These are phyloP conservation scores for Cercospora sp. DNA, from an alignment of 2,329 filamentous ascomycete species.

Conservation along the genomic window DNA sequence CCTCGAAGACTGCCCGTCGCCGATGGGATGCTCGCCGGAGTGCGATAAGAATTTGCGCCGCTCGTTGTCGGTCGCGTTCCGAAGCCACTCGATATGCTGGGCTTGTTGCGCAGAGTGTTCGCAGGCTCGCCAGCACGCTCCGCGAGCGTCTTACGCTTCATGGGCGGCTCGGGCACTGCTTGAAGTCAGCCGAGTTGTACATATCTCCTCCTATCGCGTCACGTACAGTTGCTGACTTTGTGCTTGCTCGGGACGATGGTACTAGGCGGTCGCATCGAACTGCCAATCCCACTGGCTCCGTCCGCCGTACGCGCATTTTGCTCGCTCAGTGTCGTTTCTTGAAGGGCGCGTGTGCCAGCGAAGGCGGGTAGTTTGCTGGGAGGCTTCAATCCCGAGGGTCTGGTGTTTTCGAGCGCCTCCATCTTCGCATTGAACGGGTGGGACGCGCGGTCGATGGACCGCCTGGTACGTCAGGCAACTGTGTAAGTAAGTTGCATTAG, in stretches of 20 bases:
- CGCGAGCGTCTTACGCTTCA: slow-evolving; percentile 54
- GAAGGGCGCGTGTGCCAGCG: slow-evolving; percentile 24
- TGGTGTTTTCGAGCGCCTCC: slow-evolving; percentile 39
- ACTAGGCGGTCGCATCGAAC: slow-evolving; percentile 20
- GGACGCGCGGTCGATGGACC: slow-evolving; percentile 6
- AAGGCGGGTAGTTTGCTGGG: slow-evolving; percentile 36
- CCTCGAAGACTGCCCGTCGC: slow-evolving; percentile 36
- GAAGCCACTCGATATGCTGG: slow-evolving; percentile 24
- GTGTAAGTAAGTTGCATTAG: slow-evolving; percentile 12
- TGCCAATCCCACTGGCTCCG: slow-evolving; percentile 13
- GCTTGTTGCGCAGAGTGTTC: slow-evolving; percentile 28
- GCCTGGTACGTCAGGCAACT: slow-evolving; percentile 18
- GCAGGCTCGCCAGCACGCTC: slow-evolving; percentile 52
- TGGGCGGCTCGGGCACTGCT: slow-evolving; percentile 50
- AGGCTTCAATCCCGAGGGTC: slow-evolving; percentile 37
- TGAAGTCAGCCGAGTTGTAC: not conserved
- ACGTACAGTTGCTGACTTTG: slow-evolving; percentile 52
- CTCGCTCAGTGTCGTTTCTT: slow-evolving; percentile 39
- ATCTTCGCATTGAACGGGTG: slow-evolving; percentile 26
- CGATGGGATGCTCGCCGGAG: slow-evolving; percentile 42
- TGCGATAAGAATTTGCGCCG: slow-evolving; percentile 46
- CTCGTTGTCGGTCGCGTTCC: slow-evolving; percentile 26
- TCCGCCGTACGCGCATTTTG: slow-evolving; percentile 52
- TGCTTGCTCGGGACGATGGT: slow-evolving; percentile 45
- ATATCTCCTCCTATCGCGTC: not conserved